A percentile compares a stretch with the other conserved stretches of the same genome.
Conservation (phyloP, 1,139 yeast genomes). For the Taiozyma sp. region DNA sequence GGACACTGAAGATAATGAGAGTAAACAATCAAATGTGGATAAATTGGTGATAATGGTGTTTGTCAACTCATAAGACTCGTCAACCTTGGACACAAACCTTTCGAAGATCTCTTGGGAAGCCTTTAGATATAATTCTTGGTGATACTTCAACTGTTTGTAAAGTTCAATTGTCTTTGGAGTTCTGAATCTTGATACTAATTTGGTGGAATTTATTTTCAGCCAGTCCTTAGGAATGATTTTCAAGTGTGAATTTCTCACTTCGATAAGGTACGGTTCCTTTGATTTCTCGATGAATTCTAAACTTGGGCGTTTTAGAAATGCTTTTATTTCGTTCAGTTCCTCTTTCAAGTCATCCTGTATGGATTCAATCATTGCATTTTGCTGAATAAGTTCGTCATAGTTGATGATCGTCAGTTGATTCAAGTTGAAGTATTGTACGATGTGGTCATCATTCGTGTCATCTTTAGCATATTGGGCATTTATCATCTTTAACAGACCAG, state of each 20-base stretch:
- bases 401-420: conserved; percentile 20
- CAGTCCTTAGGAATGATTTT: conserved; percentile 65
- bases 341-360: conserved; percentile 38
- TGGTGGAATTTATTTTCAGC: conserved; percentile 72
- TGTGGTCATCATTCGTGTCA: conserved; percentile 46
- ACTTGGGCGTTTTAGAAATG: conserved; percentile 50
- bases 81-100: conserved; percentile 43
- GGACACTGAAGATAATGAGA: conserved; percentile 66
- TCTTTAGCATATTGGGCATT: conserved; percentile 52
- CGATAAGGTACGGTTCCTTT: conserved; percentile 68
- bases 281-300: conserved; percentile 52
- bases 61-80: conserved; percentile 46
- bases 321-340: conserved; percentile 46
- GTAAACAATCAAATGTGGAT: conserved; percentile 66
- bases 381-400: conserved; percentile 5
- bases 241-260: conserved; percentile 53
- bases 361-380: conserved; percentile 30
- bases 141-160: conserved; percentile 53
- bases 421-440: conserved; percentile 49
- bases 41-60: conserved; percentile 46
- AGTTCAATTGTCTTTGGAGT: conserved; percentile 53
- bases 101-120: conserved; percentile 55
- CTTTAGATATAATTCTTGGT: conserved; percentile 52
- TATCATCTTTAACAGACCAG: conserved; percentile 45
- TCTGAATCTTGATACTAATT: conserved; percentile 65